Evolutionary conservation across 129 eudicot genomes (phyloP).

Genomic region (Dittrichia graveolens): DNA sequence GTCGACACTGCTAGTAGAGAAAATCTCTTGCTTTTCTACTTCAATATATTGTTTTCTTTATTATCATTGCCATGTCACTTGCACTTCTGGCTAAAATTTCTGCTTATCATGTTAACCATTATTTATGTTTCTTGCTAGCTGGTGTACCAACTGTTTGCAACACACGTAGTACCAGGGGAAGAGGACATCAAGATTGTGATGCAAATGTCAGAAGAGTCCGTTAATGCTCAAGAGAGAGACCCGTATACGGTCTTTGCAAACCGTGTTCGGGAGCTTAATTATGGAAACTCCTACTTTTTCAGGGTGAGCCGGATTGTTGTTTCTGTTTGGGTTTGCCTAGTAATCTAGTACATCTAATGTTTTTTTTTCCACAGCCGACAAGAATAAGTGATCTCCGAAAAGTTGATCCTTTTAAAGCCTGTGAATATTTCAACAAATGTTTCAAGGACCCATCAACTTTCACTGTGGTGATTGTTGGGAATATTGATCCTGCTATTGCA

Average conservation of each 20-base stretch:
- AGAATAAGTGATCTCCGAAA: slow-evolving; percentile 60
- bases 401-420: slow-evolving; percentile 81
- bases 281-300: slow-evolving; percentile 83
- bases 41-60: background rate
- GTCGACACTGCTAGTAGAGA: too few species aligned
- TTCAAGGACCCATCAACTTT: slow-evolving; percentile 93
- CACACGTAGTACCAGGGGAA: slow-evolving; percentile 75
- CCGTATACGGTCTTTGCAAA: slow-evolving; percentile 89
- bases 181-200: slow-evolving; percentile 84
- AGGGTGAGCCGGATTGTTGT: slow-evolving; percentile 50
- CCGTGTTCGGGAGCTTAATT: slow-evolving; percentile 89
- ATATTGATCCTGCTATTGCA: slow-evolving; percentile 81
- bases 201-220: slow-evolving; percentile 94
- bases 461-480: slow-evolving; percentile 90
- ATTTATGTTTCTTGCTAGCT: slow-evolving; percentile 48
- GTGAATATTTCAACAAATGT: slow-evolving; percentile 78
- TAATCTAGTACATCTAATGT: slow-evolving; percentile 10
- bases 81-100: background rate
- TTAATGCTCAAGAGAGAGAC: slow-evolving; percentile 96
- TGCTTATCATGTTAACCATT: background rate
- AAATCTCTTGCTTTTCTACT: background rate
- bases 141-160: slow-evolving; percentile 87
- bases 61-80: background rate
- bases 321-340: slow-evolving; percentile 5
- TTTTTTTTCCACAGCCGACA: slow-evolving; percentile 62